Percentiles rank a stretch among this genome's conserved stretches.
Evolutionary conservation across 2,329 filamentous ascomycete species (phyloP).

Genomic region (Xylaria digitata): DNA sequence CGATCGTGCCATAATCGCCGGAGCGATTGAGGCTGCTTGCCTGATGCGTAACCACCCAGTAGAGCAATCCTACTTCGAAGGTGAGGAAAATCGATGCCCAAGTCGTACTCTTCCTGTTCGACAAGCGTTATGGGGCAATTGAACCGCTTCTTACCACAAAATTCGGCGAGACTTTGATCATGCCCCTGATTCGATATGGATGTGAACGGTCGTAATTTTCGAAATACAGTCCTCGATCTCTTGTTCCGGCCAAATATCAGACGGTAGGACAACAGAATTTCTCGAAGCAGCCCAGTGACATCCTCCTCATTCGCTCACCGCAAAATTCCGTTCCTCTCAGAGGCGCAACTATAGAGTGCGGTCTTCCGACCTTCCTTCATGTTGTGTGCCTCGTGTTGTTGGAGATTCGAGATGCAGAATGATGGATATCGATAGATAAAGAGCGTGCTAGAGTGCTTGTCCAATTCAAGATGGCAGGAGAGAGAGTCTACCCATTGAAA

Average conservation of each 20-base stretch:
- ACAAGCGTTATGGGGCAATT: slow-evolving; percentile 5
- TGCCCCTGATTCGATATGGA: background rate
- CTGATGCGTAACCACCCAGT: slow-evolving; percentile 22
- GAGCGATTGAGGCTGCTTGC: slow-evolving; percentile 35
- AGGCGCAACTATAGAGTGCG: no score
- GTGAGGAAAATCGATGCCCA: slow-evolving; percentile 38
- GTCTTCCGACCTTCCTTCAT: no score
- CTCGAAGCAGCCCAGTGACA: slow-evolving; percentile 38
- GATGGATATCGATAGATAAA: slow-evolving; percentile 45
- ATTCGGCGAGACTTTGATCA: slow-evolving; percentile 12
- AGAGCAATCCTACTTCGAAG: slow-evolving; percentile 32
- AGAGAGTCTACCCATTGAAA: slow-evolving; percentile 43
- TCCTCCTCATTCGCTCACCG: slow-evolving; percentile 19
- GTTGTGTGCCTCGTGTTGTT: background rate
- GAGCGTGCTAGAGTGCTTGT: slow-evolving; percentile 38
- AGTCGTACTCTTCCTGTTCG: slow-evolving; percentile 36
- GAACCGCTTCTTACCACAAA: slow-evolving; percentile 28
- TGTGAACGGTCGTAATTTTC: slow-evolving; percentile 33
- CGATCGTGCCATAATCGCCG: slow-evolving; percentile 41
- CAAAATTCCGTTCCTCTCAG: background rate
- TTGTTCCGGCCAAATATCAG: slow-evolving; percentile 42
- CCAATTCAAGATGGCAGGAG: slow-evolving; percentile 44
- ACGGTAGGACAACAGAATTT: slow-evolving; percentile 43
- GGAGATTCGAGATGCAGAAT: slow-evolving; percentile 39
- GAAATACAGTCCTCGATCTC: slow-evolving; percentile 36